phyloP scores from a whole-genome alignment of 2,329 filamentous ascomycete genomes.

The Phyllosticta paracitricarpa region DNA sequence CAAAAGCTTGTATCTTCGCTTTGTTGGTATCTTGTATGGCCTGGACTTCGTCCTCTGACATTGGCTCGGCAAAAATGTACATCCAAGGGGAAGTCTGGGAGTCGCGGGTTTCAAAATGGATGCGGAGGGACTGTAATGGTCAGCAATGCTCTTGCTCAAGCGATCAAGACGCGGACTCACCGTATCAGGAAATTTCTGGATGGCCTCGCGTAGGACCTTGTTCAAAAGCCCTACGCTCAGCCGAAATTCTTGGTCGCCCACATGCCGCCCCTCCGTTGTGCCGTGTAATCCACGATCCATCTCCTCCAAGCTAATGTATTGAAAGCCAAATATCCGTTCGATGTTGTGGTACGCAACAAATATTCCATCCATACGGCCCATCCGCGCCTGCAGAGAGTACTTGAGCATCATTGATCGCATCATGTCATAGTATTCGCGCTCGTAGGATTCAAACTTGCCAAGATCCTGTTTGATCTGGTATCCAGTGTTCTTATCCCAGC shows the following conservation, averaged over 20 bases:
- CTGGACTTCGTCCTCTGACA: constrained; percentile 61
- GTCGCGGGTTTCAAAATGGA: constrained; percentile 72
- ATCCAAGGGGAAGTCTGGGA: constrained; percentile 51
- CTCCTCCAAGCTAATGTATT: constrained; percentile 78
- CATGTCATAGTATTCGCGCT: constrained; percentile 96
- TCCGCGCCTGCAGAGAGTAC: constrained; percentile 90
- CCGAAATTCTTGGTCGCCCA: constrained; percentile 81
- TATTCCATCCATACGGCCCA: constrained; percentile 97
- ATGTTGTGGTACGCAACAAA: constrained; percentile 97
- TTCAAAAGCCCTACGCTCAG: constrained; percentile 72
- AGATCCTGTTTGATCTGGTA: constrained; percentile 74
- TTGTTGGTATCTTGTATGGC: constrained; percentile 61
- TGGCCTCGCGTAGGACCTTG: constrained; percentile 65
- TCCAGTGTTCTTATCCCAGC: constrained; percentile 64
- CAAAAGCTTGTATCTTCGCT: constrained; percentile 57
- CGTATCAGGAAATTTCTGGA: constrained; percentile 60
- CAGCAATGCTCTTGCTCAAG: constrained; percentile 1
- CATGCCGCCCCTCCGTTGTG: constrained; percentile 23
- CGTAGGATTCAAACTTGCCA: constrained; percentile 82
- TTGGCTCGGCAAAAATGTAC: constrained; percentile 84
- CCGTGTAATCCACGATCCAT: constrained; percentile 88
- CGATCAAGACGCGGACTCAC: constrained; percentile 18
- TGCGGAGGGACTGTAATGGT: constrained; percentile 50
- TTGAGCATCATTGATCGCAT: constrained; percentile 89
- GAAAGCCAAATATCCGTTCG: constrained; percentile 91